A percentile compares a stretch with the other conserved stretches of the same genome.
Evolutionary conservation across 805 yeast genomes (phyloP).

Genomic region (Spathaspora sp.): DNA sequence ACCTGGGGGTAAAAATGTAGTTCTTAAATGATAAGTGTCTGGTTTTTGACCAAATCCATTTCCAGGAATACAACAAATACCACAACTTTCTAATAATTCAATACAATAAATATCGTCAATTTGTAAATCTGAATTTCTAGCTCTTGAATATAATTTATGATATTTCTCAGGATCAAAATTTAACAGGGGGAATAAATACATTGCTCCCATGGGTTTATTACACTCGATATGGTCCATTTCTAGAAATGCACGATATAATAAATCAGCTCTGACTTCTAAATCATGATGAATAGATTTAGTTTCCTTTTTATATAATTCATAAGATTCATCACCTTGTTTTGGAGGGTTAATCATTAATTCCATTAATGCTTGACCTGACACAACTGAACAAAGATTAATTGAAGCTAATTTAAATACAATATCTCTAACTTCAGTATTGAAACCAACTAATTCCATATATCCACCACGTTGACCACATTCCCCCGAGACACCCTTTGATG

Average conservation of each 20-base stretch:
- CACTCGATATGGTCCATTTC: conserved; percentile 80
- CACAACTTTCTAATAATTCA: conserved; percentile 78
- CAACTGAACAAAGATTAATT: conserved; percentile 90
- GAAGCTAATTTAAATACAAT: conserved; percentile 83
- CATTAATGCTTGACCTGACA: conserved; percentile 88
- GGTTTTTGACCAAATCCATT: conserved; percentile 92
- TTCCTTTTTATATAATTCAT: conserved; percentile 62
- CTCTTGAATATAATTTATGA: conserved; percentile 57
- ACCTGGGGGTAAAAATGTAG: conserved; percentile 96
- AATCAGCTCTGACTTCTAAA: conserved; percentile 58
- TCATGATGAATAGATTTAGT: conserved; percentile 57
- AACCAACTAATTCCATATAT: conserved; percentile 90
- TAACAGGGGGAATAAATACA: conserved; percentile 90
- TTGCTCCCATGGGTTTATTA: conserved; percentile 93
- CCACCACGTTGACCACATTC: conserved; percentile 99
- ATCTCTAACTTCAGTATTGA: conserved; percentile 63
- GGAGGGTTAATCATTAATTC: conserved; percentile 96
- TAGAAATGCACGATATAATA: conserved; percentile 66
- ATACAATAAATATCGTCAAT: conserved; percentile 91
- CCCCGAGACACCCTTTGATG: conserved; percentile 95
- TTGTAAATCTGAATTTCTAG: conserved; percentile 50
- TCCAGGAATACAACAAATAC: conserved; percentile 97
- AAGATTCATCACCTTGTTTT: conserved; percentile 68
- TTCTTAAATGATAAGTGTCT: conserved; percentile 89
- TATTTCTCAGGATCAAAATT: conserved; percentile 45